Base-by-base conservation (phyloP, 257 asterid genomes). In the Solanum pimpinellifolium region DNA sequence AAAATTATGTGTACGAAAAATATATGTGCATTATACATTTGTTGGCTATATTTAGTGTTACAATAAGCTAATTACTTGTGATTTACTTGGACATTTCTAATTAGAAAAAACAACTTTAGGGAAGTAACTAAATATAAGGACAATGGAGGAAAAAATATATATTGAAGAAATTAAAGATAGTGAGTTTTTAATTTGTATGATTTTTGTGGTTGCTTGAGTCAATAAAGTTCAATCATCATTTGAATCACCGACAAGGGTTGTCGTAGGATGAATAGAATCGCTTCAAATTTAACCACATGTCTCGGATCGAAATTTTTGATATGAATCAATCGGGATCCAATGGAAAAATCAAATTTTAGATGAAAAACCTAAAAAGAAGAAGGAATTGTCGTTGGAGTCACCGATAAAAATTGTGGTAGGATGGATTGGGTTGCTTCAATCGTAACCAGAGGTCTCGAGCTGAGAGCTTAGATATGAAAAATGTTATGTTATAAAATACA, bases 301-400 rank as follows among this genome's bases (percentile, higher is more conserved):
- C 0, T 18, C 0, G 0, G 2, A 1, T 56, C 3, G 62, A 18
- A 56, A 56, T 18, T 0, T 56, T 56, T 10, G 4, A 2, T 56
- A 18, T 52, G n/a, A 0, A 56, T 7, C 0, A 56, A 56, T 0
- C 2, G 0, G 11, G n/a, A 7, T 56, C n/a, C 2, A 56, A 56
- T 56, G 2, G 4, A 18, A 2, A 52, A 52, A 52, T 18, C 11
- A 52, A 18, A 52, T 52, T 52, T 52, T 16, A 52, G 62, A 52
- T 52, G 62, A 18, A 10, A 56, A 56, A 18, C n/a, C 1, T 6
- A 52, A 56, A 56, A 56, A 56, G 62, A 56, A 56, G 62, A 56
- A 18, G 62, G 2, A 7, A 56, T 18, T 25, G 1, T 25, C 1
- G 20, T 25, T 66, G 35, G 18, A 66, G 27, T 66, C 18, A 25